A percentile compares a stretch with the other conserved stretches of the same genome.
phyloP scores from a whole-genome alignment of 805 yeast genomes.

The Yarrowia sp. region DNA sequence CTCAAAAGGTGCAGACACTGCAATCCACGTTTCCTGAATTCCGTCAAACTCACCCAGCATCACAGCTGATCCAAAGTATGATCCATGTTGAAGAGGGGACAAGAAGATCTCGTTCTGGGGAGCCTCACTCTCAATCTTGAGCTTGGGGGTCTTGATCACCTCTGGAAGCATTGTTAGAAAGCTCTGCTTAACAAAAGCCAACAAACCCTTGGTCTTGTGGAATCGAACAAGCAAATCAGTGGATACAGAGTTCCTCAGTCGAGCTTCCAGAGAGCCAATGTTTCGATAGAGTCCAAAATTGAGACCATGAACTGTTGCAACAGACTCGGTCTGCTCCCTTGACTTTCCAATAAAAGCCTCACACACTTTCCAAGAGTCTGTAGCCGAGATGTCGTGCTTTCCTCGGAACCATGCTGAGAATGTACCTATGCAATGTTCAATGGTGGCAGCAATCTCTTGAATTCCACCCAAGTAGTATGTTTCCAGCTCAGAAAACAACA shows the following conservation, averaged over 20 bases:
- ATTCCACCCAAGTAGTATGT: constrained; percentile 62
- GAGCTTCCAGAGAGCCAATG: constrained; percentile 14
- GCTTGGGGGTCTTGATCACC: not conserved
- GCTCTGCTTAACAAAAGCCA: constrained; percentile 3
- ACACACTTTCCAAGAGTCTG: constrained; percentile 43
- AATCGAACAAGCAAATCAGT: not conserved
- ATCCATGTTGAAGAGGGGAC: constrained; percentile 44
- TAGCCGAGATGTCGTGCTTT: constrained; percentile 50
- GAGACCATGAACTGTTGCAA: constrained; percentile 1
- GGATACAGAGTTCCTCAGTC: constrained; percentile 6
- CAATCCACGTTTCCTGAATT: constrained; percentile 53
- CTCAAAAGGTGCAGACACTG: constrained; percentile 61
- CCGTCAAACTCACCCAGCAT: constrained; percentile 55
- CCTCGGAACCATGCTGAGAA: constrained; percentile 57
- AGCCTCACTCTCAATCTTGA: constrained; percentile 4
- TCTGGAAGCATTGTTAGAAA: constrained; percentile 25
- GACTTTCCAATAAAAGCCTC: constrained; percentile 13
- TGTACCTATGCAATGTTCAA: constrained; percentile 52
- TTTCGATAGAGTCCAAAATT: constrained; percentile 15
- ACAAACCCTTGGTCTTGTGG: not conserved
- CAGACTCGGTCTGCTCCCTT: not conserved
- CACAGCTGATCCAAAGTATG: constrained; percentile 58
- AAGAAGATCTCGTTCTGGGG: constrained; percentile 40
- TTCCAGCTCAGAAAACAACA: constrained; percentile 55
- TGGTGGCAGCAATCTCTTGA: constrained; percentile 55